Conservation (phyloP, 2,329 filamentous ascomycete species). For the Cladosporium colombiae region DNA sequence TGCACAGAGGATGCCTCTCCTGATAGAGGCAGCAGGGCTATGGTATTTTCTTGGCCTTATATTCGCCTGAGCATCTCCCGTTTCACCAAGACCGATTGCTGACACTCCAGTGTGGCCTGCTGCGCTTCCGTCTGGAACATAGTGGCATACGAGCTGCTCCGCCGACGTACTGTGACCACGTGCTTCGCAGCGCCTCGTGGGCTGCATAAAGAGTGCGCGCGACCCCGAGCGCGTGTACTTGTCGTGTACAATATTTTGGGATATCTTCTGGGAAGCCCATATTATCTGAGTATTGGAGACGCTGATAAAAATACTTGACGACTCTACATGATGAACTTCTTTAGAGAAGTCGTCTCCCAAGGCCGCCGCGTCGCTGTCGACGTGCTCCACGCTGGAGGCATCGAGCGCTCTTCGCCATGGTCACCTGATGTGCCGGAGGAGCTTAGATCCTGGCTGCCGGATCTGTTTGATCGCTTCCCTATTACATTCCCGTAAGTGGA, state of each 20-base stretch:
- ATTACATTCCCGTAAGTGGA: constrained; percentile 49
- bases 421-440: constrained; percentile 38
- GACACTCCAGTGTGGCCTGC: not conserved
- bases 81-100: not conserved
- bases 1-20: not conserved
- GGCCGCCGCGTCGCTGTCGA: constrained; percentile 33
- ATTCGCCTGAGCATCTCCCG: not conserved
- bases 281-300: not conserved
- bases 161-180: constrained; percentile 12
- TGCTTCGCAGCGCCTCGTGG: constrained; percentile 4
- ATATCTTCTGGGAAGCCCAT: not conserved
- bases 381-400: constrained; percentile 28
- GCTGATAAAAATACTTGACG: not conserved
- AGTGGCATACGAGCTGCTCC: constrained; percentile 9
- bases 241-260: not conserved
- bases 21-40: not conserved
- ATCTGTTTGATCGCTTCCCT: constrained; percentile 47
- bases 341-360: constrained; percentile 32
- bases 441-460: constrained; percentile 35
- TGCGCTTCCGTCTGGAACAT: constrained; percentile 17
- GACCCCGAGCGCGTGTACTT: not conserved
- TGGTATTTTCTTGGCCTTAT: not conserved
- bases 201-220: constrained; percentile 4
- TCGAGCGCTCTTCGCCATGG: constrained; percentile 33
- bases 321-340: constrained; percentile 27